Percentiles rank a stretch among this genome's conserved stretches.
Evolutionary conservation across 176 grass and related monocot genomes (phyloP).

Genomic region (Oryza officinalis): DNA sequence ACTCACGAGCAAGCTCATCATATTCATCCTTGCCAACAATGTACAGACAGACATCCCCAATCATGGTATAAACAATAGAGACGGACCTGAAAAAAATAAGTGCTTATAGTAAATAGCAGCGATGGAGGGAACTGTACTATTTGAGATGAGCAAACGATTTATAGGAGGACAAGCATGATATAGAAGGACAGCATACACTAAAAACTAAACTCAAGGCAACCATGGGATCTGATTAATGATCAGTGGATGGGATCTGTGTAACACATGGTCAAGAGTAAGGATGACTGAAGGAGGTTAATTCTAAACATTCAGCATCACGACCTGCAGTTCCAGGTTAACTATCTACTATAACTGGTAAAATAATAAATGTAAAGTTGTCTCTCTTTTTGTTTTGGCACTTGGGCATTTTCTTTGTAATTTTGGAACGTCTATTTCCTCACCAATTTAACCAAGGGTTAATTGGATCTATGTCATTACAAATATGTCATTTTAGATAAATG

Average conservation of each 20-base stretch:
- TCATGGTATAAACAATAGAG: slow-evolving; percentile 85
- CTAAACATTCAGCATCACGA: neutral
- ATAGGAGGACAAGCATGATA: neutral
- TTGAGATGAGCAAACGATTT: neutral
- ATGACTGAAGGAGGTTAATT: neutral
- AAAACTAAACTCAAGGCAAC: neutral
- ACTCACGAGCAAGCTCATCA: slow-evolving; percentile 95
- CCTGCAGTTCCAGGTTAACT: neutral
- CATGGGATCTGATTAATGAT: neutral
- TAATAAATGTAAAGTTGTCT: too few species aligned
- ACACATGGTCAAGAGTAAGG: neutral
- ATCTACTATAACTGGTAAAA: neutral
- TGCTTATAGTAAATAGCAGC: neutral
- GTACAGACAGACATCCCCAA: slow-evolving; percentile 90
- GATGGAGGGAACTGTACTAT: neutral
- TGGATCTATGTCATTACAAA: too few species aligned
- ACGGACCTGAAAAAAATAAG: slow-evolving; percentile 57
- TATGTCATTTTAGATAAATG: too few species aligned
- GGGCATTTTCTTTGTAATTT: too few species aligned
- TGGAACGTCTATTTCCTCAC: too few species aligned
- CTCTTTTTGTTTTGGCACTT: too few species aligned
- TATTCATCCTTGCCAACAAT: slow-evolving; percentile 99
- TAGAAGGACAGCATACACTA: neutral
- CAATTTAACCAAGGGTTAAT: too few species aligned
- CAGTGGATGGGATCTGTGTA: neutral